phyloP scores from a whole-genome alignment of 768 basidiomycete genomes.

The Hygrophoropsis aurantiaca region DNA sequence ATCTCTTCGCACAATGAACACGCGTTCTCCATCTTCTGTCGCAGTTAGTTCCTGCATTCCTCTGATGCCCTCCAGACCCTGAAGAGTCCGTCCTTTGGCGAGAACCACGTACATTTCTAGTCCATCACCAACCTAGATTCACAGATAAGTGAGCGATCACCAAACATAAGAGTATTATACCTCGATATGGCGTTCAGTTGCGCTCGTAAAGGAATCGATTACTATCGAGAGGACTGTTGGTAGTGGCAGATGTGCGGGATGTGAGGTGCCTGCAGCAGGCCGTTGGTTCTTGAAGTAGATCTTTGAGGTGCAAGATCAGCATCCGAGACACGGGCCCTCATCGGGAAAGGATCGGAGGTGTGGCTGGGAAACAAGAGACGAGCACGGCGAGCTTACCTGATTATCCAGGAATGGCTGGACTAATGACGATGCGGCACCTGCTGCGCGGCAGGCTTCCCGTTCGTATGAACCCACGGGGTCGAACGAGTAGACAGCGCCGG shows the following conservation, averaged over 20 bases:
- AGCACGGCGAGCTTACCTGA: conserved; percentile 65
- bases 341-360: conserved; percentile 49
- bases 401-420: conserved; percentile 99
- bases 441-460: conserved; percentile 93
- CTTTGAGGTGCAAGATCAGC: conserved; percentile 42
- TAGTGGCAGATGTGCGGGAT: conserved; percentile 82
- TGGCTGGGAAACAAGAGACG: conserved; percentile 12
- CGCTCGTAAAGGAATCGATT: conserved; percentile 94
- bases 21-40: conserved; percentile 64
- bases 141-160: conserved; percentile 4
- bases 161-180: conserved; percentile 35
- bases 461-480: conserved; percentile 99
- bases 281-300: conserved; percentile 98
- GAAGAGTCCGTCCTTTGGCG: conserved; percentile 60
- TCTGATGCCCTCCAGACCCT: conserved; percentile 53
- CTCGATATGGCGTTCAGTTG: conserved; percentile 98
- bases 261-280: conserved; percentile 65
- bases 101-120: conserved; percentile 90
- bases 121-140: conserved; percentile 83
- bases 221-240: conserved; percentile 80
- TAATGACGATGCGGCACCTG: conserved; percentile 91
- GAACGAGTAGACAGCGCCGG: conserved; percentile 99
- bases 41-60: conserved; percentile 65
- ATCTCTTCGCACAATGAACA: conserved; percentile 75
- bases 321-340: conserved; percentile 35